Conservation (phyloP, 441 rosid genomes). For the Adansonia grandidieri region DNA sequence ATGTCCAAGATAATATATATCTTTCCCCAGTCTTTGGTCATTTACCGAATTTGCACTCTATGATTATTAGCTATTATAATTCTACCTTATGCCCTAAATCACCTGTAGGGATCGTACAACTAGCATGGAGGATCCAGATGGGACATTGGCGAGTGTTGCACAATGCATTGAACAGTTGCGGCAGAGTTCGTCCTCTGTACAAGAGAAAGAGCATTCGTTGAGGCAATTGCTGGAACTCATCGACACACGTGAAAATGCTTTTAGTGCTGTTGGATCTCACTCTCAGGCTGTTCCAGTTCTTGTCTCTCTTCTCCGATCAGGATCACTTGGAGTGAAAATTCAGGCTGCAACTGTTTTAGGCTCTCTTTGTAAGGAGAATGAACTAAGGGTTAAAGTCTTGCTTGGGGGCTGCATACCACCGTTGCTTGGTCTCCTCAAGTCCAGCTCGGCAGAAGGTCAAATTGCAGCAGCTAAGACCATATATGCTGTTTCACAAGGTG, state of each 20-base stretch:
- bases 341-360: conserved; percentile 98
- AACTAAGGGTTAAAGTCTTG: conserved; percentile 93
- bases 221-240: conserved; percentile 95
- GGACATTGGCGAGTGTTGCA: conserved; percentile 99
- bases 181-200: conserved; percentile 83
- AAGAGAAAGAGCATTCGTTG: conserved; percentile 91
- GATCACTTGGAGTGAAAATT: conserved; percentile 92
- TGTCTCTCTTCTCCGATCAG: conserved; percentile 99
- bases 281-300: conserved; percentile 99
- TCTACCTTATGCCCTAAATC: conserved; percentile 33
- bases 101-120: conserved; percentile 82
- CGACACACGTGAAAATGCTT: conserved; percentile 94
- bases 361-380: conserved; percentile 98
- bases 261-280: conserved; percentile 99
- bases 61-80: conserved; percentile 22
- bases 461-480: conserved; percentile 97
- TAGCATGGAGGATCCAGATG: conserved; percentile 99
- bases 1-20: background rate
- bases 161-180: conserved; percentile 99
- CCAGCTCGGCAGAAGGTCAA: conserved; percentile 96
- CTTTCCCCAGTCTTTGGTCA: conserved; percentile 5
- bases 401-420: conserved; percentile 99
- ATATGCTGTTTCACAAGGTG: conserved; percentile 97
- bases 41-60: conserved; percentile 6
- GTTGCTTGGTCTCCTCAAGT: conserved; percentile 97